Percentiles rank a stretch among this genome's conserved stretches.
These are phyloP conservation scores for Heliophila coronopifolia DNA, from an alignment of 441 rosid species.

Conservation along the genomic window DNA sequence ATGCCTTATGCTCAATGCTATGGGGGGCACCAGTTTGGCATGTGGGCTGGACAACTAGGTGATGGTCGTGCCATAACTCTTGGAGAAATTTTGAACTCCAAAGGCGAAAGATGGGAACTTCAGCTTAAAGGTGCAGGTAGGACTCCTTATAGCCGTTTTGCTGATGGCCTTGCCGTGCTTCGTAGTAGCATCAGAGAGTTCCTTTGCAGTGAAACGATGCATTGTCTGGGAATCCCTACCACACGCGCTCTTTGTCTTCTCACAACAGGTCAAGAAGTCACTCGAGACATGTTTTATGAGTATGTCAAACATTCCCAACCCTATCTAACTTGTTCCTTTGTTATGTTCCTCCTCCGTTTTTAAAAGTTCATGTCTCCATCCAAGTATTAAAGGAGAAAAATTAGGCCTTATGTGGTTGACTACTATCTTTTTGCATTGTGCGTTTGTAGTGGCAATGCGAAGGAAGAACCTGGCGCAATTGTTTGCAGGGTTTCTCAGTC, in stretches of 20 bases:
- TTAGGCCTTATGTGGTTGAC: slow-evolving; percentile 2
- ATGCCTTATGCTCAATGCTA: slow-evolving; percentile 85
- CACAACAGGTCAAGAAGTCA: slow-evolving; percentile 84
- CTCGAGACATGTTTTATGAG: slow-evolving; percentile 98
- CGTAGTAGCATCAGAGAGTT: slow-evolving; percentile 92
- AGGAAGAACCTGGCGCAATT: slow-evolving; percentile 94
- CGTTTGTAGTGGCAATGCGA: slow-evolving; percentile 75
- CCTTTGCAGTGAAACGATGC: slow-evolving; percentile 92
- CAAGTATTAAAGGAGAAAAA: not conserved
- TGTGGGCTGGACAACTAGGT: slow-evolving; percentile 98
- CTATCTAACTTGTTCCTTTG: not conserved
- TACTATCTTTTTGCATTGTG: slow-evolving; percentile 6
- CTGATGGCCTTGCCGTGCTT: slow-evolving; percentile 96
- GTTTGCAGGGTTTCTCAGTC: slow-evolving; percentile 89
- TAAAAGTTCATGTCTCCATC: not conserved
- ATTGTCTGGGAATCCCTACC: slow-evolving; percentile 81
- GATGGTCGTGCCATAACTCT: slow-evolving; percentile 96
- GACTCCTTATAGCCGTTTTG: slow-evolving; percentile 95
- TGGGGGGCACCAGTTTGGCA: slow-evolving; percentile 98
- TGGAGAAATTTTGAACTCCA: slow-evolving; percentile 76
- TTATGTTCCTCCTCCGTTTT: not conserved
- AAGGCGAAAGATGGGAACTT: slow-evolving; percentile 90
- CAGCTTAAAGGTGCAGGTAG: slow-evolving; percentile 97
- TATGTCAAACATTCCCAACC: slow-evolving; percentile 36
- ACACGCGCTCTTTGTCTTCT: slow-evolving; percentile 93